Conservation (phyloP, 2,329 filamentous ascomycete genomes). For the Aspergillus aculeatus region DNA sequence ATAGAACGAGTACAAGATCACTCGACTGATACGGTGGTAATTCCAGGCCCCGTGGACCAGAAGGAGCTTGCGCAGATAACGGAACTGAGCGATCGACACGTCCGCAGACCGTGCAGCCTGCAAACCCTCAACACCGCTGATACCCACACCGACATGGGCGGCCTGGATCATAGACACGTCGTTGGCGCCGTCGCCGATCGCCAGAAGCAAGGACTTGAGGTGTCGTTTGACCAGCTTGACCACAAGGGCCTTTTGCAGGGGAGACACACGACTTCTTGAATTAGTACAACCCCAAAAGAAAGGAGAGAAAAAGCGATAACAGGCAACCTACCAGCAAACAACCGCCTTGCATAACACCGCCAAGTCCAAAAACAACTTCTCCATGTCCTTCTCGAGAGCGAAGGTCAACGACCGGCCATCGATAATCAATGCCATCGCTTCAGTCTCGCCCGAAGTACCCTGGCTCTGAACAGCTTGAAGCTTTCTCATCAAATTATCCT, state of each 20-base stretch:
- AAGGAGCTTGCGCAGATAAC: slow-evolving; percentile 87
- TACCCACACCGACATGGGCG: slow-evolving; percentile 95
- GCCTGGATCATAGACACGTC: slow-evolving; percentile 99
- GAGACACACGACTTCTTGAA: slow-evolving; percentile 76
- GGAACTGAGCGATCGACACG: slow-evolving; percentile 93
- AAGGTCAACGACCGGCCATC: slow-evolving; percentile 94
- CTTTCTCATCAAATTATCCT: slow-evolving; percentile 91
- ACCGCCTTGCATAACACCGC: slow-evolving; percentile 98
- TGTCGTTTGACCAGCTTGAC: slow-evolving; percentile 98
- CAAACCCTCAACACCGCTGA: slow-evolving; percentile 93
- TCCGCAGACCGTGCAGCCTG: slow-evolving; percentile 95
- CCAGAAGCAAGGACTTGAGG: slow-evolving; percentile 84
- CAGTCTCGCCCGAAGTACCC: slow-evolving; percentile 61
- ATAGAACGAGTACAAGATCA: slow-evolving; percentile 98
- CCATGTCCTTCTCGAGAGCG: slow-evolving; percentile 88
- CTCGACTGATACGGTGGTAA: slow-evolving; percentile 94
- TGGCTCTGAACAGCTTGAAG: slow-evolving; percentile 85
- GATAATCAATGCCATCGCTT: slow-evolving; percentile 87
- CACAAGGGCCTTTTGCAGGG: slow-evolving; percentile 92
- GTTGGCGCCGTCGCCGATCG: slow-evolving; percentile 96
- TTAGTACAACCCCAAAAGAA: slow-evolving; percentile 5
- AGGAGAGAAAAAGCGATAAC: background rate
- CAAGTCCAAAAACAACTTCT: slow-evolving; percentile 88
- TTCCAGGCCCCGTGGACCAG: slow-evolving; percentile 97
- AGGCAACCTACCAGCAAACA: slow-evolving; percentile 67